phyloP scores from a whole-genome alignment of 805 yeast species.

The Starmerella potacharoeniae region DNA sequence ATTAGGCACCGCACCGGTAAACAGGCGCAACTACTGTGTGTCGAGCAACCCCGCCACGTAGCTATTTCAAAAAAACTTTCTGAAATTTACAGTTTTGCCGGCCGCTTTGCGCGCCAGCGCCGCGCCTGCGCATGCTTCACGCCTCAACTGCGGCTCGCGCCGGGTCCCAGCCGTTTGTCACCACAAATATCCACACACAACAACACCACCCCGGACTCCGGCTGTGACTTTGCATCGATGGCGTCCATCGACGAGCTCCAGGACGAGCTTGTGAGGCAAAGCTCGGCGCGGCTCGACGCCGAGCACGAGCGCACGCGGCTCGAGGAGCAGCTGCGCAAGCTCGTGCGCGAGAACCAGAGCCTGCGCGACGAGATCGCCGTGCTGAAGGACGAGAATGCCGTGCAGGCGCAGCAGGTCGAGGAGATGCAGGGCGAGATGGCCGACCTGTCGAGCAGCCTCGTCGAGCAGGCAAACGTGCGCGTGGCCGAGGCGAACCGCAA shows the following conservation, averaged over 20 bases:
- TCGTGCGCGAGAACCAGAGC: constrained; percentile 18
- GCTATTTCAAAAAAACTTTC: too few species aligned
- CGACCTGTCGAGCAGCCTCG: constrained; percentile 43
- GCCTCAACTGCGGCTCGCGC: too few species aligned
- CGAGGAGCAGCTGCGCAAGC: constrained; percentile 24
- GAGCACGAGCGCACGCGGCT: constrained; percentile 25
- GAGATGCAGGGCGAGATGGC: constrained; percentile 49
- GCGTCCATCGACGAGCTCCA: constrained; percentile 17
- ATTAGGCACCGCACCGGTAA: too few species aligned
- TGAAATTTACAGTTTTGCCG: too few species aligned
- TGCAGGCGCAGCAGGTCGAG: constrained; percentile 7
- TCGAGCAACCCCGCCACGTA: too few species aligned
- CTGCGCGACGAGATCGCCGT: constrained; percentile 13
- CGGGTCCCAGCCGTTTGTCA: not conserved
- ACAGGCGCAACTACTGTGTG: too few species aligned
- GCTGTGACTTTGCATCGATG: constrained; percentile 7
- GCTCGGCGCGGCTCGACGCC: constrained; percentile 26
- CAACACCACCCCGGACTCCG: not conserved
- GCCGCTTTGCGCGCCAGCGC: too few species aligned
- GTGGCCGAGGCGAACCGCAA: constrained; percentile 66
- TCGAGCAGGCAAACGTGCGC: constrained; percentile 52
- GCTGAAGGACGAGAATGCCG: constrained; percentile 14
- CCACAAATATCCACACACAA: not conserved
- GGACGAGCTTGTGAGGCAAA: constrained; percentile 20
- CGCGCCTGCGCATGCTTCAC: too few species aligned